Percentiles rank a stretch among this genome's conserved stretches.
Conservation (phyloP, 2,329 filamentous ascomycete species). For the Neofusicoccum parvum region DNA sequence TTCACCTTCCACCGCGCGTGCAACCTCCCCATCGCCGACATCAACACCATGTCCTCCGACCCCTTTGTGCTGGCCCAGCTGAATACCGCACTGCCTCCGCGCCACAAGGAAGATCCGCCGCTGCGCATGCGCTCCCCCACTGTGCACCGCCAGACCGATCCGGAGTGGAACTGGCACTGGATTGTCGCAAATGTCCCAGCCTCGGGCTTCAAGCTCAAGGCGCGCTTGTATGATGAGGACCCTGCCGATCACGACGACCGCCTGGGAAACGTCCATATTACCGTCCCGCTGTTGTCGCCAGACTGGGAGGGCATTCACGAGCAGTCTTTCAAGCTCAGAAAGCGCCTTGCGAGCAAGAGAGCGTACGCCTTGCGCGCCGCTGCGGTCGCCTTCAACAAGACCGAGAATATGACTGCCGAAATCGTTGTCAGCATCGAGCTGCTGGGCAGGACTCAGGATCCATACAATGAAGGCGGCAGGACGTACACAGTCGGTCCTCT, state of each 20-base stretch:
- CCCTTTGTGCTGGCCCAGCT: constrained; percentile 81
- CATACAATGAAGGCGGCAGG: constrained; percentile 64
- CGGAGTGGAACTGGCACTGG: constrained; percentile 84
- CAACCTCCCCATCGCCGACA: constrained; percentile 81
- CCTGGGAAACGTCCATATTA: constrained; percentile 80
- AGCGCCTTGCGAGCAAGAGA: constrained; percentile 82
- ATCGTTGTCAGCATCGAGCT: constrained; percentile 75
- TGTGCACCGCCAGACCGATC: constrained; percentile 69
- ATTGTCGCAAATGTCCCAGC: constrained; percentile 82
- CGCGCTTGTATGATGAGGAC: constrained; percentile 88
- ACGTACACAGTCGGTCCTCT: constrained; percentile 79
- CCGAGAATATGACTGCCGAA: constrained; percentile 68
- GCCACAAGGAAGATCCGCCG: constrained; percentile 84
- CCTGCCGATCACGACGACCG: constrained; percentile 82
- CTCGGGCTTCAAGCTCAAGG: constrained; percentile 81
- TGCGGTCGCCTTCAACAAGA: constrained; percentile 62
- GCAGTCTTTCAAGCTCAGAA: constrained; percentile 72
- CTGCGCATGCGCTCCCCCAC: constrained; percentile 76
- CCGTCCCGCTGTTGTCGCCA: constrained; percentile 61
- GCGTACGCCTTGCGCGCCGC: constrained; percentile 76
- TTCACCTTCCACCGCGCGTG: constrained; percentile 80
- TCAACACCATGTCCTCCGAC: constrained; percentile 76
- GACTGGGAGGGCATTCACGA: constrained; percentile 70
- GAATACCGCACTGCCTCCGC: constrained; percentile 66
- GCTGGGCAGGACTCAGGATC: constrained; percentile 66